Percentiles rank a stretch among this genome's conserved stretches.
Evolutionary conservation across 1,139 yeast species (phyloP).

Genomic region (Pichia sorboxylosa): DNA sequence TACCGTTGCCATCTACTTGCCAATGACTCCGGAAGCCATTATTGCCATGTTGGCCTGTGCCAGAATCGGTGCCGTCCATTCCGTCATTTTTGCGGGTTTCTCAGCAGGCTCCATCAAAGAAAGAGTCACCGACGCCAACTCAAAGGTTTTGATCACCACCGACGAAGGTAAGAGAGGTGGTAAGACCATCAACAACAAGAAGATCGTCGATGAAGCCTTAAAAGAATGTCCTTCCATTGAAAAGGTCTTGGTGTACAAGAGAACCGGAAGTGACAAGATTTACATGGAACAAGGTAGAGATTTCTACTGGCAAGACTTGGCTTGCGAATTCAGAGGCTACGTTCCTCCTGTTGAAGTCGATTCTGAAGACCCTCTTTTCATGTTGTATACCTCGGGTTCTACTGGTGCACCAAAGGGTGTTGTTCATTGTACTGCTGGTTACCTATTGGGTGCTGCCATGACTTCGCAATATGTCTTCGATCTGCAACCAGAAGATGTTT

Average conservation of each 20-base stretch:
- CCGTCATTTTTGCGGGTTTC: conserved; percentile 95
- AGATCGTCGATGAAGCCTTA: conserved; percentile 89
- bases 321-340: conserved; percentile 71
- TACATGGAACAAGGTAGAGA: conserved; percentile 77
- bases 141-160: conserved; percentile 84
- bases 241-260: conserved; percentile 74
- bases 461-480: conserved; percentile 92
- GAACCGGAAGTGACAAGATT: conserved; percentile 64
- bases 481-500: conserved; percentile 73
- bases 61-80: conserved; percentile 92
- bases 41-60: conserved; percentile 91
- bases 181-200: conserved; percentile 79
- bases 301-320: conserved; percentile 87
- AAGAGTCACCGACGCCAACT: conserved; percentile 80
- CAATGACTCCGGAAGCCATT: conserved; percentile 95
- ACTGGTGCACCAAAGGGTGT: conserved; percentile 99
- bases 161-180: conserved; percentile 98
- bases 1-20: conserved; percentile 90
- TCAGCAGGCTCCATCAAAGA: conserved; percentile 88
- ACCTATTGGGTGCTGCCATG: conserved; percentile 85
- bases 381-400: conserved; percentile 91
- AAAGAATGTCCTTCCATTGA: conserved; percentile 66
- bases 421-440: conserved; percentile 90
- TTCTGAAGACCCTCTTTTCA: conserved; percentile 87
- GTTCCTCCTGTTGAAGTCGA: conserved; percentile 79